Conservation (phyloP, 257 asterid genomes). For the Paulownia fortunei region DNA sequence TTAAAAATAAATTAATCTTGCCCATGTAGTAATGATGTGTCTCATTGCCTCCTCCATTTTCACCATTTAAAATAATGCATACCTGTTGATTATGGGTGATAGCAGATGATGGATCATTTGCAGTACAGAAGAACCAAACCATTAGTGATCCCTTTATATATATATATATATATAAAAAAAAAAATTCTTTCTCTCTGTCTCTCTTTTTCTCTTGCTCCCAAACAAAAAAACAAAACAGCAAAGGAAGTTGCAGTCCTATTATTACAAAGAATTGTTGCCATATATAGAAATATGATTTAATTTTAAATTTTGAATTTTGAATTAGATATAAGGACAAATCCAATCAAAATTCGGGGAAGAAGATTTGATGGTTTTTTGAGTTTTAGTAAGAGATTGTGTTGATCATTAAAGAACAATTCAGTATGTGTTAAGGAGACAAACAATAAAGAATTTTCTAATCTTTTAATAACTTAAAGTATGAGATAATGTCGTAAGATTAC, state of each 20-base stretch:
- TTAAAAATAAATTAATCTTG: neutral
- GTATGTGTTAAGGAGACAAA: neutral
- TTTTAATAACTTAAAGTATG: too few relatives aligned
- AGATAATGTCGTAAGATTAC: too few relatives aligned
- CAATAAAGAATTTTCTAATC: neutral
- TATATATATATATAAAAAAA: too few relatives aligned
- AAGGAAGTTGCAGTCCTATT: too few relatives aligned
- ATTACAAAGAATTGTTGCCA: too few relatives aligned
- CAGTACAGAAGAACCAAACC: neutral
- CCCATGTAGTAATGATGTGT: slow-evolving; percentile 38
- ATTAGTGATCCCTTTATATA: too few relatives aligned
- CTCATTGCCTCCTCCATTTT: slow-evolving; percentile 27
- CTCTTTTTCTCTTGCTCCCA: too few relatives aligned
- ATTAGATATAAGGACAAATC: neutral
- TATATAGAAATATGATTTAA: too few relatives aligned
- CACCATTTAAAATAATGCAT: slow-evolving; percentile 8
- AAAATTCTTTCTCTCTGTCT: neutral
- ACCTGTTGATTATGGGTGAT: neutral
- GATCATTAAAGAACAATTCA: neutral
- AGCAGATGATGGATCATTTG: slow-evolving; percentile 24
- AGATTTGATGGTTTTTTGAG: too few relatives aligned
- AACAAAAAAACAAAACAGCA: slow-evolving; percentile 3
- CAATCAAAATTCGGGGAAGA: neutral
- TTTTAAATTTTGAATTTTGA: neutral
- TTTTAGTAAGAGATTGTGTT: too few relatives aligned